Conservation (phyloP, 2,329 filamentous ascomycete genomes). For the Talaromyces verruculosus region DNA sequence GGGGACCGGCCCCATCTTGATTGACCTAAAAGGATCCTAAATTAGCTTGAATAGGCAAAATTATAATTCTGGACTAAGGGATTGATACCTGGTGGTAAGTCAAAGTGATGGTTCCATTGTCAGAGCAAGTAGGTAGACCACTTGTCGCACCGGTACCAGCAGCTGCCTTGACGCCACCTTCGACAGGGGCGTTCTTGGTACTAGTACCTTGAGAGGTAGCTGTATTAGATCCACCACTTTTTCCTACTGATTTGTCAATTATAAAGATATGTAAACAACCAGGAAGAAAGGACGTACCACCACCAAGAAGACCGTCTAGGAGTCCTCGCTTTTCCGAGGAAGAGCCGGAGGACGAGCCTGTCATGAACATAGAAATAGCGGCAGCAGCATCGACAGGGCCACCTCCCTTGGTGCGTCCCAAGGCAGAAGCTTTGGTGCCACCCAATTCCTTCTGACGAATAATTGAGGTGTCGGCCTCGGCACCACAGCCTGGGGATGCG, state of each 20-base stretch:
- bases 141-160: constrained; percentile 55
- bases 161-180: constrained; percentile 56
- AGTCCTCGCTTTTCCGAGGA: constrained; percentile 25
- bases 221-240: constrained; percentile 10
- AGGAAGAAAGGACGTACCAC: not conserved
- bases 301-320: not conserved
- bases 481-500: constrained; percentile 59
- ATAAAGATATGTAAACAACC: not conserved
- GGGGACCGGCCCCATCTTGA: constrained; percentile 67
- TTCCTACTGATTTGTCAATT: not conserved
- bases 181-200: constrained; percentile 48
- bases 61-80: not conserved
- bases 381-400: constrained; percentile 59
- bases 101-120: constrained; percentile 62
- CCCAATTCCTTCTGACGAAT: constrained; percentile 62
- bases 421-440: constrained; percentile 55
- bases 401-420: constrained; percentile 63
- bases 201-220: constrained; percentile 46
- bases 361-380: constrained; percentile 64
- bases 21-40: constrained; percentile 50
- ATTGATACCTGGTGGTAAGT: constrained; percentile 58
- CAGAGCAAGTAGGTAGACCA: constrained; percentile 61
- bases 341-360: constrained; percentile 28
- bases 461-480: constrained; percentile 70
- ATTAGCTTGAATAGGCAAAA: not conserved